Evolutionary conservation across 202 grass and related monocot genomes (phyloP).

Genomic region (Setaria viridis): DNA sequence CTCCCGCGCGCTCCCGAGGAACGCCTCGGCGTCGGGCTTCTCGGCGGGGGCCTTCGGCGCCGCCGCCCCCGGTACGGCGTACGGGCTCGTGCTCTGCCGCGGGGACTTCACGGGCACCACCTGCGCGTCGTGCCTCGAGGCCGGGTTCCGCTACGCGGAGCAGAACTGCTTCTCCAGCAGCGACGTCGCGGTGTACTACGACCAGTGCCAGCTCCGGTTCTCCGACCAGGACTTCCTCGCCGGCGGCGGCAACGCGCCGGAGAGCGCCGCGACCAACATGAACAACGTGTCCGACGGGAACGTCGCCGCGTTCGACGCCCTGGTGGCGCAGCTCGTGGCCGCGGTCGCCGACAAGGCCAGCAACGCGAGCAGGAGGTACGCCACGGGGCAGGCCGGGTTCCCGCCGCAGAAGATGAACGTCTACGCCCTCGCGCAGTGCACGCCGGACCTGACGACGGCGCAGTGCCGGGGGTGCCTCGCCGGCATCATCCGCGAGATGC

Average conservation of each 20-base stretch:
- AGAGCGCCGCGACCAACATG: slow-evolving; percentile 14
- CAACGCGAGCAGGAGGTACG: slow-evolving; percentile 43
- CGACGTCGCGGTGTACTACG: slow-evolving; percentile 57
- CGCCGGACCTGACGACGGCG: slow-evolving; percentile 43
- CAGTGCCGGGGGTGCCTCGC: slow-evolving; percentile 58
- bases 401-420: slow-evolving; percentile 35
- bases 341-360: slow-evolving; percentile 44
- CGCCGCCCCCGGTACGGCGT: slow-evolving; percentile 32
- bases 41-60: slow-evolving; percentile 43
- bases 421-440: slow-evolving; percentile 66
- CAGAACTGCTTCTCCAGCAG: slow-evolving; percentile 15
- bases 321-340: slow-evolving; percentile 36
- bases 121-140: slow-evolving; percentile 48
- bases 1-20: slow-evolving; percentile 39
- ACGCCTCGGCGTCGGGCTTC: slow-evolving; percentile 56
- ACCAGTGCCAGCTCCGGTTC: slow-evolving; percentile 68
- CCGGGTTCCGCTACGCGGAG: slow-evolving; percentile 30
- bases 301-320: slow-evolving; percentile 44
- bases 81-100: slow-evolving; percentile 65
- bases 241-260: slow-evolving; percentile 36
- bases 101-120: slow-evolving; percentile 48
- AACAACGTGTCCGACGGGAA: slow-evolving; percentile 49
- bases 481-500: slow-evolving; percentile 49
- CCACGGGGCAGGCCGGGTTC: slow-evolving; percentile 58
- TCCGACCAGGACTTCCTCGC: slow-evolving; percentile 55